Percentiles rank a stretch among this genome's conserved stretches.
Evolutionary conservation across 1,139 yeast species (phyloP).

Genomic region (Chernovozyma sophiae-reginae): DNA sequence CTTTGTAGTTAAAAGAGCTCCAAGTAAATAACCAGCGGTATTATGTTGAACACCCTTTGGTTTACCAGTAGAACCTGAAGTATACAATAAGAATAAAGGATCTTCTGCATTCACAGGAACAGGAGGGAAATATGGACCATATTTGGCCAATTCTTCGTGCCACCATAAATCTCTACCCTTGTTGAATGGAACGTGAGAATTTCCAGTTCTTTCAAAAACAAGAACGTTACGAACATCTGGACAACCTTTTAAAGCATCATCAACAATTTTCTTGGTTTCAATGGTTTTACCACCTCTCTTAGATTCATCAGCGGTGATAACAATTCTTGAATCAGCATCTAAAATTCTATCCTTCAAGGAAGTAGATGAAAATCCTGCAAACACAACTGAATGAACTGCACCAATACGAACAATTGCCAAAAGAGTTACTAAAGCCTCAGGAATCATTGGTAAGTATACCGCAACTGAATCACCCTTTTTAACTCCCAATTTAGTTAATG

Average conservation of each 20-base stretch:
- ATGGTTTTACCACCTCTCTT: slow-evolving; percentile 80
- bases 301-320: slow-evolving; percentile 77
- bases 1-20: slow-evolving; percentile 65
- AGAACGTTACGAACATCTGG: slow-evolving; percentile 67
- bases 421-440: slow-evolving; percentile 70
- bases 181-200: slow-evolving; percentile 59
- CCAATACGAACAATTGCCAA: slow-evolving; percentile 76
- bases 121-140: slow-evolving; percentile 62
- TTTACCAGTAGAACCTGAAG: slow-evolving; percentile 68
- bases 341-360: slow-evolving; percentile 73
- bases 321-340: slow-evolving; percentile 71
- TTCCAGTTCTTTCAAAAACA: slow-evolving; percentile 72
- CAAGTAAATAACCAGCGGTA: slow-evolving; percentile 75
- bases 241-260: slow-evolving; percentile 69
- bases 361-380: slow-evolving; percentile 78
- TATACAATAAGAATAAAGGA: slow-evolving; percentile 59
- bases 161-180: slow-evolving; percentile 71
- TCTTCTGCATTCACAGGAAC: slow-evolving; percentile 58
- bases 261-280: slow-evolving; percentile 79
- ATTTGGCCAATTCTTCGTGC: slow-evolving; percentile 70
- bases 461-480: slow-evolving; percentile 83
- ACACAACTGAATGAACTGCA: slow-evolving; percentile 78
- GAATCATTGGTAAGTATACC: slow-evolving; percentile 83
- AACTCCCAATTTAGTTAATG: slow-evolving; percentile 62
- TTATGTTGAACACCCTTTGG: slow-evolving; percentile 71